Base-by-base conservation (phyloP, 1,284 basidiomycete genomes). In the Cryptococcus jaspeensis region DNA sequence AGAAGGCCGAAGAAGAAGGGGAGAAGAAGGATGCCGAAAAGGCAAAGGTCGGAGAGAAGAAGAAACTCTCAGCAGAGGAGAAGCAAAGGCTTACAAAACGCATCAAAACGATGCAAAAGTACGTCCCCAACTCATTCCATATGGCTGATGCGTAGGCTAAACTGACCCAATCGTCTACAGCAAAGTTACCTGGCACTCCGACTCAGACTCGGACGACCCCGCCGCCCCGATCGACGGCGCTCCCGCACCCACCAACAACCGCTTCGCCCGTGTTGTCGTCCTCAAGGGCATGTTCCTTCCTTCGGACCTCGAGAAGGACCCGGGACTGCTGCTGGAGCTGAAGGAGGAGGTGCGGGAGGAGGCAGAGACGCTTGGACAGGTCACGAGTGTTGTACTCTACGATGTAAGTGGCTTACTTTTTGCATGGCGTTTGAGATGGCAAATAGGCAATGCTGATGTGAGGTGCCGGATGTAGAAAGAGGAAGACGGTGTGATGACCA, bases 281-380 rank as follows among this genome's bases (percentile, higher is more conserved):
- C 80, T 98, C 54, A 92, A 91, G 70, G 87, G 92, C 67, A 99
- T 99, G 93, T 99, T 99, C 73, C 88, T 88, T 6, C 80, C 90
- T 2, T 77, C 88, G 63, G 92, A 96, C 67, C 82, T 99, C 1
- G 87, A 92, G 38, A 85, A 91, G 65, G 95, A 99, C 67, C 83
- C 91, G 0, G 84, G 89, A 4, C 78, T 99, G 20, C 79, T 98
- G 12, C 83, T 99, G 11, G 95, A 99, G 67, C 82, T 98, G 51
- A 97, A 97, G 71, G 89, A 96, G 66, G 95, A 99, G 65, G 93
- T 99, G 9, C 84, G 95, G 54, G 92, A 96, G 40, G 95, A 99
- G 71, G 96, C 92, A 62, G 87, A 88, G 51, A 83, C 83, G 0
- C 77, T 99, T 12, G 96, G 96, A n/a, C 87, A 91, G 63, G 95